Percentiles rank a stretch among this genome's conserved stretches.
phyloP scores from a whole-genome alignment of 495 filamentous ascomycete species.

The Alectoria sarmentosa region DNA sequence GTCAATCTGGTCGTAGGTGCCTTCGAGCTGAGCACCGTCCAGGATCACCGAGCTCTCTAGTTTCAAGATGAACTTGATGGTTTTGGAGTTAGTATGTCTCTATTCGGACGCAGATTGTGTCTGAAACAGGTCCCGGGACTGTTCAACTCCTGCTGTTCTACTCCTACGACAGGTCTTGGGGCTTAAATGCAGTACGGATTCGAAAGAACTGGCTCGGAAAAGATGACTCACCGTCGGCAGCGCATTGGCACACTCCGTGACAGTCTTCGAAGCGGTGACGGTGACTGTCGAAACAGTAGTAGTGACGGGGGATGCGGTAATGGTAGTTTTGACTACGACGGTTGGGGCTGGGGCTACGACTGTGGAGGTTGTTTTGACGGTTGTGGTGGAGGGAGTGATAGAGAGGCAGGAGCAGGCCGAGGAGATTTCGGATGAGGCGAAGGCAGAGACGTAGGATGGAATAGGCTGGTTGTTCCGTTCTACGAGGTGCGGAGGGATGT shows the following conservation, averaged over 20 bases:
- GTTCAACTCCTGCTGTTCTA: too few relatives aligned
- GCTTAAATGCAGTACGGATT: background rate
- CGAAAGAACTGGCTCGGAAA: background rate
- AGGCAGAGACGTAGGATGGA: background rate
- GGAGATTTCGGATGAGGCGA: background rate
- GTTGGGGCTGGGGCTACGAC: background rate
- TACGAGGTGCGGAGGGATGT: background rate
- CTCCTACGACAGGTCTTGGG: background rate
- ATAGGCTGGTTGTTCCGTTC: background rate
- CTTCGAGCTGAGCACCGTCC: background rate
- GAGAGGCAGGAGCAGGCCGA: background rate
- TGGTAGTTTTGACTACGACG: background rate
- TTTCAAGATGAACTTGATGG: background rate
- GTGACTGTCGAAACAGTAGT: background rate
- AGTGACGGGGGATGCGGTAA: background rate
- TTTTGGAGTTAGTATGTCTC: background rate
- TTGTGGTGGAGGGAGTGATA: background rate
- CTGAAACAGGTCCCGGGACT: background rate
- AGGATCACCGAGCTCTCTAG: background rate
- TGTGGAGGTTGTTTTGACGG: background rate
- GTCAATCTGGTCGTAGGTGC: background rate
- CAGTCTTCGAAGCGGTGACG: background rate
- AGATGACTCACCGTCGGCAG: background rate
- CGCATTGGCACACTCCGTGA: background rate
- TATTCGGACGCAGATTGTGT: background rate